Evolutionary conservation across 192 early-diverging fungal species (phyloP).

Genomic region (Backusella psychrophila): DNA sequence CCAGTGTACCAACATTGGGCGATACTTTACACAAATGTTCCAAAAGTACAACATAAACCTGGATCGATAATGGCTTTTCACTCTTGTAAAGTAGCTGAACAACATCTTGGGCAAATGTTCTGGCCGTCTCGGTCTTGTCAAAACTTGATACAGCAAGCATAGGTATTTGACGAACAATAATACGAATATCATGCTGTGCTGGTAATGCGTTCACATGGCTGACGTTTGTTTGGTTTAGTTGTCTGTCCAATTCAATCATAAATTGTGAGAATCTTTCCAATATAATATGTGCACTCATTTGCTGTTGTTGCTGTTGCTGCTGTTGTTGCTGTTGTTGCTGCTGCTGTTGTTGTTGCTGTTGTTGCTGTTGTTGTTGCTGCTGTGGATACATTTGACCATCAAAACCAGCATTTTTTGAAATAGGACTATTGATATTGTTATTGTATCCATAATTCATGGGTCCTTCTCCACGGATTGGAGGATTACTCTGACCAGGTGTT

Average conservation of each 20-base stretch:
- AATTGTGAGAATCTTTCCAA: conserved; percentile 61
- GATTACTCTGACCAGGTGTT: neutral
- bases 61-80: conserved; percentile 68
- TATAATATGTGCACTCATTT: conserved; percentile 45
- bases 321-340: neutral
- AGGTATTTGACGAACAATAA: conserved; percentile 69
- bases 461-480: neutral
- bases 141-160: conserved; percentile 63
- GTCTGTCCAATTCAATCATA: conserved; percentile 75
- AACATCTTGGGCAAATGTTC: conserved; percentile 86
- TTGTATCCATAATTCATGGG: neutral
- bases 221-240: conserved; percentile 49
- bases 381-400: neutral
- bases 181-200: conserved; percentile 73
- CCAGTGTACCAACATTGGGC: conserved; percentile 73
- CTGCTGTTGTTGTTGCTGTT: neutral
- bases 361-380: neutral
- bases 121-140: conserved; percentile 70
- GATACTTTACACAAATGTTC: conserved; percentile 86
- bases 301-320: neutral
- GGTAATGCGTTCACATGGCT: conserved; percentile 65
- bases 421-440: neutral
- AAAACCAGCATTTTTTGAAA: neutral
- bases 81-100: conserved; percentile 81
- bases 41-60: conserved; percentile 82